Base-by-base conservation (phyloP, 768 basidiomycete genomes). In the Pulveroboletus sp. region DNA sequence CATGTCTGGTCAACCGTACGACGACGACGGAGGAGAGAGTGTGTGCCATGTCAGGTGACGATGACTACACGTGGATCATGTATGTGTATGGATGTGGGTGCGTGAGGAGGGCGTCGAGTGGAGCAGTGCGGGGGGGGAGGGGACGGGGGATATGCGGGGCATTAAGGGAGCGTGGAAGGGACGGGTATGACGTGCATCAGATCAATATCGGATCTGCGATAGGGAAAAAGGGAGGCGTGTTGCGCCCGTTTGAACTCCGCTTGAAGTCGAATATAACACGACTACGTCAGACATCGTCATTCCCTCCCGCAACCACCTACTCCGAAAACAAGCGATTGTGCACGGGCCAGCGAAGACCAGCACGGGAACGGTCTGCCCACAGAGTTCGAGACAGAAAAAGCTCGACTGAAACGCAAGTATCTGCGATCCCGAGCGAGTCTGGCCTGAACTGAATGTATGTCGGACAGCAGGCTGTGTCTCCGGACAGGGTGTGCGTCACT, bases 1-100 rank as follows among this genome's bases (percentile, higher is more conserved):
- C 81, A 42, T 86, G 86, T 67, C 45, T 82, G 47, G 76, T 75
- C 37, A 78, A 78, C 88, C 1, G 70, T 58, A 13, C 58, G 67
- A 46, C n/a, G n/a, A n/a, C n/a, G n/a, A n/a, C n/a, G n/a, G n/a
- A n/a, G n/a, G n/a, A n/a, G n/a, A n/a, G n/a, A n/a, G n/a, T n/a
- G n/a, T n/a, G n/a, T n/a, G n/a, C n/a, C n/a, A n/a, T n/a, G n/a
- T 21, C 21, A 21, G 21, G 21, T 21, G 21, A 21, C 21, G 2
- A 21, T 2, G 13, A 32, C 11, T 3, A 32, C 31, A 13, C 31
- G 28, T 11, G 47, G 24, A 49, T 49, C 47, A 30, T 28, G 41
- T 42, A 28, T 14, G 5, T 27, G 26, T 17, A 15, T 33, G 30
- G 10, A n/a, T 39, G 17, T 38, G 27, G 33, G 28, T 35, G 15